Evolutionary conservation across 2,329 filamentous ascomycete genomes (phyloP).

Genomic region (Nemania diffusa): DNA sequence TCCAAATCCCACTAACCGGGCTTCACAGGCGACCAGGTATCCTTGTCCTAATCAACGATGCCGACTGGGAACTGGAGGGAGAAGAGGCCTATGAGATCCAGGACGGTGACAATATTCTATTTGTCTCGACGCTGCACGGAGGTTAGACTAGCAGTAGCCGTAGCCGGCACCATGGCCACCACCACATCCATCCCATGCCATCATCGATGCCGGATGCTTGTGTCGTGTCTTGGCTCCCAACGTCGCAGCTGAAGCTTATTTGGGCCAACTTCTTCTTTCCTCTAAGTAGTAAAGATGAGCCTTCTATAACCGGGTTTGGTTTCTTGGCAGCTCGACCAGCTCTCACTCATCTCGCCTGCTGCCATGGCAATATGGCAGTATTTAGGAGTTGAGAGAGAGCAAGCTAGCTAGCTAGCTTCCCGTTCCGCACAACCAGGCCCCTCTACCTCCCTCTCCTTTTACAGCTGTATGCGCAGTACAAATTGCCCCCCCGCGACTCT

Average conservation of each 20-base stretch:
- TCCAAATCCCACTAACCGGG: constrained; percentile 39
- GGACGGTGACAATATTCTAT: constrained; percentile 85
- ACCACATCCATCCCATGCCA: constrained; percentile 9
- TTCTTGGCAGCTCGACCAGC: not conserved
- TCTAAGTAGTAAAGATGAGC: constrained; percentile 23
- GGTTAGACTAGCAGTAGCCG: constrained; percentile 64
- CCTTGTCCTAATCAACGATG: constrained; percentile 95
- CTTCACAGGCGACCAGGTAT: constrained; percentile 85
- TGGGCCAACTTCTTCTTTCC: constrained; percentile 8
- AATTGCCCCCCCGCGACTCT: constrained; percentile 36
- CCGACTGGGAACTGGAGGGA: constrained; percentile 97
- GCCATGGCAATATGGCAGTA: constrained; percentile 11
- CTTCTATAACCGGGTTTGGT: constrained; percentile 28
- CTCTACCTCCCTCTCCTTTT: not conserved
- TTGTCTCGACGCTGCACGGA: constrained; percentile 95
- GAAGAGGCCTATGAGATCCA: constrained; percentile 91
- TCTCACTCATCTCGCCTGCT: not conserved
- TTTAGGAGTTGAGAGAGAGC: constrained; percentile 3
- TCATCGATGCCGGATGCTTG: constrained; percentile 10
- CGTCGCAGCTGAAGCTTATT: constrained; percentile 23
- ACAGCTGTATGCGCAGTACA: constrained; percentile 6
- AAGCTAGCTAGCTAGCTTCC: too few relatives aligned
- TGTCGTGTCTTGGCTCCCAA: constrained; percentile 22
- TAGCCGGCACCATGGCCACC: constrained; percentile 15
- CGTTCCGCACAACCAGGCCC: constrained; percentile 19